phyloP scores from a whole-genome alignment of 179 eudicot genomes.

The Drosera spatulata region DNA sequence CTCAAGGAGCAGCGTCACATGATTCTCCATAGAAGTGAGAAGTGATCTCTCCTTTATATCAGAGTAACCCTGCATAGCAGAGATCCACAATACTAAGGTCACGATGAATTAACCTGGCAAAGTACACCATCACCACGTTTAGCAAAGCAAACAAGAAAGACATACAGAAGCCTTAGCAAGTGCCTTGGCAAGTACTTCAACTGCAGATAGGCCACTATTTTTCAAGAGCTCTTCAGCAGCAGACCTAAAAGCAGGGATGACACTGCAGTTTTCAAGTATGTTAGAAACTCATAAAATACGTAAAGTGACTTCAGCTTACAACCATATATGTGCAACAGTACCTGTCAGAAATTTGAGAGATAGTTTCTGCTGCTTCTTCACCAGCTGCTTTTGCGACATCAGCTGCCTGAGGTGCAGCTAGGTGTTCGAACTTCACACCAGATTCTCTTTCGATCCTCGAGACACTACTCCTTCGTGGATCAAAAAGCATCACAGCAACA shows the following conservation, averaged over 20 bases:
- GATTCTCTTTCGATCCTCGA: conserved; percentile 78
- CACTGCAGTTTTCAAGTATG: conserved; percentile 27
- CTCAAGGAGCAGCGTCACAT: conserved; percentile 68
- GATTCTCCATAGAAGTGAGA: conserved; percentile 69
- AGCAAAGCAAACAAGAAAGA: not conserved
- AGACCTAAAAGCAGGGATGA: conserved; percentile 73
- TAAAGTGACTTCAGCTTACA: not conserved
- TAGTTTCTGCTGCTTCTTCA: conserved; percentile 52
- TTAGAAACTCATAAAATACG: not conserved
- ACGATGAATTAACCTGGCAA: too few species aligned
- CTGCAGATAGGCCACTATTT: conserved; percentile 57
- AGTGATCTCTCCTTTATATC: conserved; percentile 85
- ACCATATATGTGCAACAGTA: conserved; percentile 9
- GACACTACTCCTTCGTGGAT: conserved; percentile 58
- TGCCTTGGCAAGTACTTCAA: conserved; percentile 79
- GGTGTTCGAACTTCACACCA: conserved; percentile 88
- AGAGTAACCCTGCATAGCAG: conserved; percentile 57
- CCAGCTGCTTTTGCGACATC: conserved; percentile 94
- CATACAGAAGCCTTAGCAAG: conserved; percentile 88
- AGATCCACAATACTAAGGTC: not conserved
- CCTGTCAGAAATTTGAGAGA: conserved; percentile 70
- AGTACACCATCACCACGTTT: not conserved
- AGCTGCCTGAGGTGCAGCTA: conserved; percentile 87
- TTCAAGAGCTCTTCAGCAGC: conserved; percentile 82
- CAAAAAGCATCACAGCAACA: conserved; percentile 86